Conservation (phyloP, 2,329 filamentous ascomycete genomes). For the Xylaria sp. region DNA sequence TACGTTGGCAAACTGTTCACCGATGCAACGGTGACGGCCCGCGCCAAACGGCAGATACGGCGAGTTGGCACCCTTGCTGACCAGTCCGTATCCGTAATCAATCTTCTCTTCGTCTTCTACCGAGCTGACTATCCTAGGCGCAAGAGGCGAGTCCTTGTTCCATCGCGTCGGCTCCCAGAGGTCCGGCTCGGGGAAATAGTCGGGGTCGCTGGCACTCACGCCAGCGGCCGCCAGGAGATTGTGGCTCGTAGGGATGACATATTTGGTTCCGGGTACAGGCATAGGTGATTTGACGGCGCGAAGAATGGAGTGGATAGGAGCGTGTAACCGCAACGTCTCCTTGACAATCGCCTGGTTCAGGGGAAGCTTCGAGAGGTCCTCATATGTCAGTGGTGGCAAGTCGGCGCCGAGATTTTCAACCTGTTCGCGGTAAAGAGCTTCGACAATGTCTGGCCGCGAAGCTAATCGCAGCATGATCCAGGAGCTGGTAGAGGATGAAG, state of each 20-base stretch:
- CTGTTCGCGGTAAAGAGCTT: constrained; percentile 88
- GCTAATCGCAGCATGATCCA: constrained; percentile 89
- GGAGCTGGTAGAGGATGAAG: constrained; percentile 82
- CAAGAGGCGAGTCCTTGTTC: constrained; percentile 72
- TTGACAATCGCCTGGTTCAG: constrained; percentile 88
- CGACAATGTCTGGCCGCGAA: constrained; percentile 77
- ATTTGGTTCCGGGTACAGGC: constrained; percentile 83
- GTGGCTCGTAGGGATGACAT: constrained; percentile 82
- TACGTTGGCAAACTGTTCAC: constrained; percentile 94
- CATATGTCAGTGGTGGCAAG: constrained; percentile 78
- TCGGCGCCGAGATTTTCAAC: constrained; percentile 75
- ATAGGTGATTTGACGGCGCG: constrained; percentile 91
- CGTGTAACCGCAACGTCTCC: constrained; percentile 90
- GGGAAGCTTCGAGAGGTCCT: constrained; percentile 79
- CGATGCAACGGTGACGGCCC: constrained; percentile 92
- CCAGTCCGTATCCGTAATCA: constrained; percentile 92
- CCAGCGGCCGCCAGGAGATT: constrained; percentile 86
- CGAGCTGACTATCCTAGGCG: constrained; percentile 57
- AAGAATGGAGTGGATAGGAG: constrained; percentile 95
- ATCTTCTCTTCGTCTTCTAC: constrained; percentile 76
- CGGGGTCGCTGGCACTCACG: constrained; percentile 75
- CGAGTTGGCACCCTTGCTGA: constrained; percentile 88
- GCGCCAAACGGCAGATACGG: constrained; percentile 96
- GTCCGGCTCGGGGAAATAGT: constrained; percentile 84
- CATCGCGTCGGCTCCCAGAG: constrained; percentile 93